phyloP scores from a whole-genome alignment of 2,329 filamentous ascomycete species.

The Polytolypa hystricis region DNA sequence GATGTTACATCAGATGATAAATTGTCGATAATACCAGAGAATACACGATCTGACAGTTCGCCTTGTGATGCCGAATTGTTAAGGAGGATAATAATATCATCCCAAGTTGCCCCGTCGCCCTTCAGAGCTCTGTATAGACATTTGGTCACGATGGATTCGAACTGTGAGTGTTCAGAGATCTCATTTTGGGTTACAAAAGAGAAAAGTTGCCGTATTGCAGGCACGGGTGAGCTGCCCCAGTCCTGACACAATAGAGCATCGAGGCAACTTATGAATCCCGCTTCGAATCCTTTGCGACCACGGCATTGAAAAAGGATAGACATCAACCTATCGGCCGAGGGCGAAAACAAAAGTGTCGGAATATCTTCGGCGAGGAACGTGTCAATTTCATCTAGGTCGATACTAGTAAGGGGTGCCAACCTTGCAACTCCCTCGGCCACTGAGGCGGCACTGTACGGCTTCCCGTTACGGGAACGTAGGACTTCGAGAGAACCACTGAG shows the following conservation, averaged over 20 bases:
- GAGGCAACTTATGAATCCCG: slow-evolving; percentile 28
- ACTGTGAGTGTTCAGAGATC: slow-evolving; percentile 22
- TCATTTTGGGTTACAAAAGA: slow-evolving; percentile 28
- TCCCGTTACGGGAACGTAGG: slow-evolving; percentile 47
- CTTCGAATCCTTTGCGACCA: slow-evolving; percentile 29
- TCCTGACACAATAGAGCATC: slow-evolving; percentile 23
- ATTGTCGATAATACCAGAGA: slow-evolving; percentile 29
- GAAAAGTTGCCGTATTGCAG: slow-evolving; percentile 29
- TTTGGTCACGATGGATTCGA: slow-evolving; percentile 25
- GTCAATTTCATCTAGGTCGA: slow-evolving; percentile 33
- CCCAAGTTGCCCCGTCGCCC: slow-evolving; percentile 28
- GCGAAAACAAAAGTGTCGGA: slow-evolving; percentile 51
- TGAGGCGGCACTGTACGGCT: slow-evolving; percentile 54
- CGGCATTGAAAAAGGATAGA: slow-evolving; percentile 52
- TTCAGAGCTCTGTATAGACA: slow-evolving; percentile 25
- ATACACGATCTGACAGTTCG: slow-evolving; percentile 24
- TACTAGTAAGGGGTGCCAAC: slow-evolving; percentile 31
- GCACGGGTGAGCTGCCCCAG: slow-evolving; percentile 21
- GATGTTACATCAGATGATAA: slow-evolving; percentile 29
- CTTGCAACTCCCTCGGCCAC: slow-evolving; percentile 44
- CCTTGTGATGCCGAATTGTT: slow-evolving; percentile 26
- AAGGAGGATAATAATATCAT: slow-evolving; percentile 27
- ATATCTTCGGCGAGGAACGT: slow-evolving; percentile 47
- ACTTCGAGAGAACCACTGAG: slow-evolving; percentile 40
- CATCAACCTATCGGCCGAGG: slow-evolving; percentile 56